These are phyloP conservation scores for Acanthamoeba divionensis DNA, from an alignment of 208 protist species.

Conservation along the genomic window DNA sequence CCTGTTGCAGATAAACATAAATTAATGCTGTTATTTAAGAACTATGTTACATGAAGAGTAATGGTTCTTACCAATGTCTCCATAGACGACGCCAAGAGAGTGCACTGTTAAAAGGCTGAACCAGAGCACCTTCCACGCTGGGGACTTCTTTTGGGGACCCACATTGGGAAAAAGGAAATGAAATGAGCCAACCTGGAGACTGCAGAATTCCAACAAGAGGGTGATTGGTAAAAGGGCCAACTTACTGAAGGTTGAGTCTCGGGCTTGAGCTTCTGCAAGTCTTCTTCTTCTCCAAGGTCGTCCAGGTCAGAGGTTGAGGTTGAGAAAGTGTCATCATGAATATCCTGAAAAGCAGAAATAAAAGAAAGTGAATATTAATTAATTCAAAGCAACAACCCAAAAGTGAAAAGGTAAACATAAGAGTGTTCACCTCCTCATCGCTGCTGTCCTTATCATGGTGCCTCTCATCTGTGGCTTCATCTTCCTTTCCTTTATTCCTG, in stretches of 20 bases:
- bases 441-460: no score
- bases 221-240: background rate
- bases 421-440: no score
- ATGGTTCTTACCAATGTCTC: background rate
- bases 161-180: background rate
- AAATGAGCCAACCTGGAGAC: background rate
- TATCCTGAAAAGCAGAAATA: no score
- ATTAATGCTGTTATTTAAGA: no score
- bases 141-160: background rate
- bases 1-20: no score
- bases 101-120: background rate
- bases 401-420: no score
- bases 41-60: no score
- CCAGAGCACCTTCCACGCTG: background rate
- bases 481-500: no score
- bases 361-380: no score
- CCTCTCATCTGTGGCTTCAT: no score
- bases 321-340: no score
- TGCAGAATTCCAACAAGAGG: background rate
- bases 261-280: background rate
- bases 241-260: background rate
- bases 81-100: slow-evolving; percentile 4
- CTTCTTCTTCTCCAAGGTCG: background rate
- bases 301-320: background rate
- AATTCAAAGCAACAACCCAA: no score